Base-by-base conservation (phyloP, 2,329 filamentous ascomycete species). In the Sarocladium brachiariae region DNA sequence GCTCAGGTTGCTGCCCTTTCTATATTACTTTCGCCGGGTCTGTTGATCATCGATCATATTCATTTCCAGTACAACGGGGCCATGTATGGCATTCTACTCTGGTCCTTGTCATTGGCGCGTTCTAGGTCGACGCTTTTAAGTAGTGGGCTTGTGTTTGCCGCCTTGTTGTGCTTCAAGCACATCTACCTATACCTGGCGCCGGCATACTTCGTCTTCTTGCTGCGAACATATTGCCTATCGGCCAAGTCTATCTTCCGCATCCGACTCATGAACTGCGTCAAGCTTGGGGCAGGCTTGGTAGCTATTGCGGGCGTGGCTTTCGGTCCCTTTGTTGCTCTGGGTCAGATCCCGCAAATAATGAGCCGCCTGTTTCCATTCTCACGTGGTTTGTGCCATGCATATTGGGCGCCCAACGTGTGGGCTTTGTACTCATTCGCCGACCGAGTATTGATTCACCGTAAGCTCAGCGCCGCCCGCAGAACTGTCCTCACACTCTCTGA, bases 41-140 rank as follows among this genome's bases (percentile, higher is more conserved):
- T 99, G 31, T 76, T 99, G 53, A 95, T 99, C 64, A 97, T 99
- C 66, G 93, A 99, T 63, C 93, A 99, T 66, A 92, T 96, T 56
- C 91, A 96, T 67, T 99, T 99, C 67, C 93, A 99, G 73, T 99
- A 99, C 73, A 99, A 99, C 72, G 92, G 93, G 35, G 90, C 91
- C 70, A 82, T 99, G 70, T 99, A 97, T 65, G 93, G 93, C 33
- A 73, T 97, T 38, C 74, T 99, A 48, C 80, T 97, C 33, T 75
- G 92, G 50, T 97, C 93, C 2, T 77, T 99, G 45, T 86, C 95
- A 2, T 72, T 95, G 53, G 89, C 90, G 6, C 83, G 89, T 48
- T 81, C 84, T 59, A 81, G 80, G 61, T 85, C 85, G 2, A 87
- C 87, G 0, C 73, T 93, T 30, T 76, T 97, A 11, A 73, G 75